Evolutionary conservation across 108 stramenopile species (phyloP).

Genomic region (Seminavis robusta): DNA sequence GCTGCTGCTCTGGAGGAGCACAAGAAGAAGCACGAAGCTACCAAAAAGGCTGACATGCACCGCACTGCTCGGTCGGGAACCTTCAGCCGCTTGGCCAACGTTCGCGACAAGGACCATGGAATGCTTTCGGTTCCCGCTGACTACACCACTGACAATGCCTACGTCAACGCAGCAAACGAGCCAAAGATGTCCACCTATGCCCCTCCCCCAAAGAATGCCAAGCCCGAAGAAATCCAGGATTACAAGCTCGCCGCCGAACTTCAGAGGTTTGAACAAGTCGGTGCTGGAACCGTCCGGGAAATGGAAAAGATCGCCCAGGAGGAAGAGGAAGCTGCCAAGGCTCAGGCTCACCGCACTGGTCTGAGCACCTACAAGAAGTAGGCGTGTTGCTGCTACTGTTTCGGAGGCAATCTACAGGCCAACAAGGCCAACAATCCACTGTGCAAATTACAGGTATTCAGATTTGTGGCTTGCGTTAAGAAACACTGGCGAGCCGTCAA

Average conservation of each 20-base stretch:
- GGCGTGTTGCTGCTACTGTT: too few relatives aligned
- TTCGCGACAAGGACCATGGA: constrained; percentile 85
- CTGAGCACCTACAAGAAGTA: constrained; percentile 52
- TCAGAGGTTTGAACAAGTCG: constrained; percentile 87
- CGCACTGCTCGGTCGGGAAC: constrained; percentile 79
- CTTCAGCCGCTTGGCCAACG: constrained; percentile 64
- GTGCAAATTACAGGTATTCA: too few relatives aligned
- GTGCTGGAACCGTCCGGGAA: constrained; percentile 74
- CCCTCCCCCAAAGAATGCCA: constrained; percentile 41
- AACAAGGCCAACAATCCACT: too few relatives aligned
- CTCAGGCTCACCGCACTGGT: constrained; percentile 48
- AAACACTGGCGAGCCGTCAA: too few relatives aligned
- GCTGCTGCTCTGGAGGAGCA: constrained; percentile 75
- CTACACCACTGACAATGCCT: constrained; percentile 83
- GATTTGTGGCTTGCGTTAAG: too few relatives aligned
- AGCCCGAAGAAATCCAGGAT: constrained; percentile 75
- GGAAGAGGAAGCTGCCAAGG: constrained; percentile 45
- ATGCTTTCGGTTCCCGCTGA: constrained; percentile 81
- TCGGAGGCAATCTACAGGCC: too few relatives aligned
- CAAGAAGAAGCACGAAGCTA: constrained; percentile 78
- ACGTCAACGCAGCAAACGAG: constrained; percentile 49
- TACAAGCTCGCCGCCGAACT: constrained; percentile 72
- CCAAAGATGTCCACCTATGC: too few relatives aligned
- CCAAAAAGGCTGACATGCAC: constrained; percentile 54
- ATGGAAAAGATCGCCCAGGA: constrained; percentile 79